These are phyloP conservation scores for Ogataea degrootiae DNA, from an alignment of 805 yeast species.

Conservation along the genomic window DNA sequence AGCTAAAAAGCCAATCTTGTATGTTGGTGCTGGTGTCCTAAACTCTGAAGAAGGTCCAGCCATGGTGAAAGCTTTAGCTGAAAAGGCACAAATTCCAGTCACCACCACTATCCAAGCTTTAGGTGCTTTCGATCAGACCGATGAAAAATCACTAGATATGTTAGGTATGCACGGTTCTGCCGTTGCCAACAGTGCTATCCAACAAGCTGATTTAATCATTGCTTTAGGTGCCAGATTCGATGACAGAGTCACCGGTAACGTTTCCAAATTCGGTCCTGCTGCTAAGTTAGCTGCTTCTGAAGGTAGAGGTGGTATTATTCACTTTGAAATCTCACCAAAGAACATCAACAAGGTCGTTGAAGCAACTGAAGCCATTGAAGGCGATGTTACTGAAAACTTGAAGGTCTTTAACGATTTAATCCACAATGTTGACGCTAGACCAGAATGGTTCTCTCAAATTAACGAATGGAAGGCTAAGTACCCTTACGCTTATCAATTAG, in stretches of 20 bases:
- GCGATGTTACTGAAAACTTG: constrained; percentile 84
- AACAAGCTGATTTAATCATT: constrained; percentile 85
- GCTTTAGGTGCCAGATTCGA: constrained; percentile 98
- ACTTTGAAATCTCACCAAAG: constrained; percentile 93
- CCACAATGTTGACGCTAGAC: constrained; percentile 58
- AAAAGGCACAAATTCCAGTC: constrained; percentile 89
- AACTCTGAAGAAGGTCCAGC: constrained; percentile 77
- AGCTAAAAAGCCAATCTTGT: constrained; percentile 84
- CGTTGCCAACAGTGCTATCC: constrained; percentile 92
- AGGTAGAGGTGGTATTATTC: constrained; percentile 91
- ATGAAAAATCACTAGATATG: constrained; percentile 89
- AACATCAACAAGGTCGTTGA: constrained; percentile 96
- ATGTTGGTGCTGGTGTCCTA: constrained; percentile 89
- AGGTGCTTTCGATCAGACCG: constrained; percentile 91
- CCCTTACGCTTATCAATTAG: constrained; percentile 79
- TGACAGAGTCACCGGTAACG: constrained; percentile 92
- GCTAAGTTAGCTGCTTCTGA: constrained; percentile 87
- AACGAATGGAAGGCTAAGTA: constrained; percentile 79
- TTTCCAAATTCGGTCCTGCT: constrained; percentile 86
- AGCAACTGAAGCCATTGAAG: constrained; percentile 95
- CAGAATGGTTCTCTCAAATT: constrained; percentile 74
- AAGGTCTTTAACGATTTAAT: constrained; percentile 68
- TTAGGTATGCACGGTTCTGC: constrained; percentile 98
- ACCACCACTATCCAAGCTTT: constrained; percentile 93
- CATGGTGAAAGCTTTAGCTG: constrained; percentile 76